Base-by-base conservation (phyloP, 306 rosid genomes). In the Dicorynia guianensis region DNA sequence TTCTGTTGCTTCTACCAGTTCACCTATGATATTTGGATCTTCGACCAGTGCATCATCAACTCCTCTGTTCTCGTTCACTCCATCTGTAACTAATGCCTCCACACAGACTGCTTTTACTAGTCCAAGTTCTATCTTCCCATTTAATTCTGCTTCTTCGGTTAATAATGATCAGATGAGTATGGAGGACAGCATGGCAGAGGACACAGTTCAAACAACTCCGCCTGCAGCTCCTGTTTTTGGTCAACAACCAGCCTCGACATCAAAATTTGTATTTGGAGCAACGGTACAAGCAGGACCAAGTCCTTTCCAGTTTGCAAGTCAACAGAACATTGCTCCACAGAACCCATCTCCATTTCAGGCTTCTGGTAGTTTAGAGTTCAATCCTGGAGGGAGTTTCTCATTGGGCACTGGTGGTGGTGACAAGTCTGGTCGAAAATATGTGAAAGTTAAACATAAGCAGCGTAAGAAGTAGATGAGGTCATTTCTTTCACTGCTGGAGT, bases 171-270 rank as follows among this genome's bases (percentile, higher is more conserved):
- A 95, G 81, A 85, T 75, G 88, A 85, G 68, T 63, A 88, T 90
- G 96, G 97, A 86, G 80, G 97, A 95, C 79, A 89, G 93, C 81
- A 92, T 95, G 97, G 96, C 97, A 1, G 99, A 95, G 80, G 99
- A 92, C 80, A 87, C 84, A 13, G 62, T 87, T 62, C 92, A 87
- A 76, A 77, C 83, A 55, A 43, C 86, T 11, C 66, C 62, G 3
- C 80, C 92, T 3, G 20, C 85, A 6, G 60, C 65, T 48, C 81
- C 96, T 43, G 72, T 53, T 55, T 89, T 92, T 42, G 82, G 83
- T 36, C 97, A 88, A 75, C 91, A 72, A 42, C 67, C 85, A 11
- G 60, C 78, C 17, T 77, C 81, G 8, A 81, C 88, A 49, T 54
- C 95, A n/a, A 78, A 81, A 60, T 92, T 83, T 85, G 66, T 43